phyloP scores from a whole-genome alignment of 345 rosid species.

The Hirschfeldia incana region DNA sequence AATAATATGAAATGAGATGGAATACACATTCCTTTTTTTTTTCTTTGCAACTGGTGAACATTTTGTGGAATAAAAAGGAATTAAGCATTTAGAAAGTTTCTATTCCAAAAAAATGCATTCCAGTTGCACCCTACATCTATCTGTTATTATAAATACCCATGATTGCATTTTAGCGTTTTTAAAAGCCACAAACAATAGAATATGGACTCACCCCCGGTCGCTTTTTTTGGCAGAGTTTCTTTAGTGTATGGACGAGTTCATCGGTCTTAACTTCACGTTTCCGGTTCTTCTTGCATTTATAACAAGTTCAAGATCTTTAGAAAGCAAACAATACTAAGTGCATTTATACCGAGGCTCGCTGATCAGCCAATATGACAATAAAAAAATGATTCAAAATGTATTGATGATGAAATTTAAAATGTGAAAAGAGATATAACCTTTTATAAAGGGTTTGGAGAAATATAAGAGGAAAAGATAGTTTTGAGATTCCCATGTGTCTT shows the following conservation, averaged over 20 bases:
- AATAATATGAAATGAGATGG: too few relatives aligned
- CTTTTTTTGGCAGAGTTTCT: constrained; percentile 54
- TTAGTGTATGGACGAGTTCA: constrained; percentile 58
- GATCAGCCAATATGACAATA: too few relatives aligned
- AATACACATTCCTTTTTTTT: too few relatives aligned
- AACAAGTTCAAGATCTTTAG: background rate
- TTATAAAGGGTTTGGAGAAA: constrained; percentile 44
- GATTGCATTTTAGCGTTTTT: background rate
- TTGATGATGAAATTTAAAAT: background rate
- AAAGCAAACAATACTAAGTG: too few relatives aligned
- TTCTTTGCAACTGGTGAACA: too few relatives aligned
- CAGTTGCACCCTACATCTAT: constrained; percentile 23
- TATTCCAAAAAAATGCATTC: too few relatives aligned
- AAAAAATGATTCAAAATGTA: background rate
- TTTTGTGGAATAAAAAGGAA: too few relatives aligned
- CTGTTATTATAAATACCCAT: constrained; percentile 26
- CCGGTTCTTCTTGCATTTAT: constrained; percentile 37
- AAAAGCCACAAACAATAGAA: constrained; percentile 7
- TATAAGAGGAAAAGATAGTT: constrained; percentile 65
- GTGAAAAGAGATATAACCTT: constrained; percentile 40
- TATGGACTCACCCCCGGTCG: constrained; percentile 61
- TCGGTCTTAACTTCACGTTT: constrained; percentile 48
- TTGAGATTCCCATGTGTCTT: constrained; percentile 55
- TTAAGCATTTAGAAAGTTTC: too few relatives aligned
- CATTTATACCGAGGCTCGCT: too few relatives aligned